A percentile compares a stretch with the other conserved stretches of the same genome.
phyloP scores from a whole-genome alignment of 805 yeast genomes.

The Yamadazyma philogaea region DNA sequence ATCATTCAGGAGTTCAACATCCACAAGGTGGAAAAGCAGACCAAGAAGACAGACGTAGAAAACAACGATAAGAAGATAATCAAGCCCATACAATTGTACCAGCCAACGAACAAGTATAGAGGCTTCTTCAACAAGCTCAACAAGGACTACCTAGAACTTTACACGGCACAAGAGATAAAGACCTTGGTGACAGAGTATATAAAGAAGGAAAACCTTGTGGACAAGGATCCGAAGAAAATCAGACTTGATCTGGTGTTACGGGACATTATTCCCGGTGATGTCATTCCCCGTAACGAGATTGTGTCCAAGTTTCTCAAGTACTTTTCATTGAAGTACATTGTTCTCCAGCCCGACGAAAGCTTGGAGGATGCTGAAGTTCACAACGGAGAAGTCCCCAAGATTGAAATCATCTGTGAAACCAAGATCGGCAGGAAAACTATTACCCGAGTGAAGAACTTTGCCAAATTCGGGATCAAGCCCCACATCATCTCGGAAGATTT shows the following conservation, averaged over 20 bases:
- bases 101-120: conserved; percentile 52
- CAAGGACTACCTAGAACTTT: conserved; percentile 38
- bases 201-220: conserved; percentile 46
- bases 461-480: conserved; percentile 62
- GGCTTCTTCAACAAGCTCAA: conserved; percentile 45
- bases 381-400: conserved; percentile 67
- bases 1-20: conserved; percentile 61
- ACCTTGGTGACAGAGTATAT: conserved; percentile 56
- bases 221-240: conserved; percentile 53
- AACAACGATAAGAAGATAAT: conserved; percentile 25
- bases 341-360: conserved; percentile 45
- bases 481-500: conserved; percentile 64
- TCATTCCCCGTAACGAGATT: conserved; percentile 42
- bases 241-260: conserved; percentile 52
- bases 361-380: conserved; percentile 30
- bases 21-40: conserved; percentile 38
- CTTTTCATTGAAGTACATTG: conserved; percentile 49
- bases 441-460: conserved; percentile 70
- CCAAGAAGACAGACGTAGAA: conserved; percentile 13
- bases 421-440: conserved; percentile 80
- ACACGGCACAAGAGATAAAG: conserved; percentile 54
- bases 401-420: conserved; percentile 65
- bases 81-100: conserved; percentile 44
- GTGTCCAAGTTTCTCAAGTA: conserved; percentile 43
- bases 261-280: conserved; percentile 33